Evolutionary conservation across 2,329 filamentous ascomycete genomes (phyloP), one percentile per base, ranked within the genome.

Genomic region (Beauveria brongniartii): DNA sequence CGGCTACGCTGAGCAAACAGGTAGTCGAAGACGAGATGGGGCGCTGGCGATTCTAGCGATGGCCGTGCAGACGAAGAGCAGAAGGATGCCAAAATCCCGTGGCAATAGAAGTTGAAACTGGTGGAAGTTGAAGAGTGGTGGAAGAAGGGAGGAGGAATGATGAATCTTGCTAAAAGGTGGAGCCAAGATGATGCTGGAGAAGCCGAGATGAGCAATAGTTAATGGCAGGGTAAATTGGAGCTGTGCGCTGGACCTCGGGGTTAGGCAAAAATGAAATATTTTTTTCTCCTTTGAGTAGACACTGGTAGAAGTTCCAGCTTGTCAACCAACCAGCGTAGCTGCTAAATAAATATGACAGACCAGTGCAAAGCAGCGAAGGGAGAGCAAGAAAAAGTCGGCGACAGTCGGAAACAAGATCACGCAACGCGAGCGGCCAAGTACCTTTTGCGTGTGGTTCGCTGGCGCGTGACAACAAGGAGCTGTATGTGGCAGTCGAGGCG

Each of bases 181-280:
- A 44, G 58, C 50, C 50, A 51, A 46, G 51, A 60, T 54, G 58
- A 60, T n/a, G 58, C 58, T 54, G 41, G 40, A 28, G 30, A 58
- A 43, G 34, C 55, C 47, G 55, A 58, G 30, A 51, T 16, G 30
- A 50, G 55, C 46, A 58, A 20, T 55, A n/a, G n/a, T n/a, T n/a
- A 30, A 46, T 43, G 12, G 43, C 28, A 37, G 22, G 12, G 37
- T 53, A 59, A 46, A 24, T 10, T 44, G 56, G 47, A 52, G 26
- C 37, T 46, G 48, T 30, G 37, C 18, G 57, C 40, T 59, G 34
- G 46, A 53, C 48, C 57, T 53, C 57, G 48, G 56, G 48, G 57
- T 41, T 22, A 40, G 43, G 58, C 22, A 55, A 60, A 34, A 37
- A 37, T 37, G 51, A 12, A 41, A 8, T 57, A 9, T 50, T 57